phyloP scores from a whole-genome alignment of 257 asterid genomes.

The Knoxia roxburghii region DNA sequence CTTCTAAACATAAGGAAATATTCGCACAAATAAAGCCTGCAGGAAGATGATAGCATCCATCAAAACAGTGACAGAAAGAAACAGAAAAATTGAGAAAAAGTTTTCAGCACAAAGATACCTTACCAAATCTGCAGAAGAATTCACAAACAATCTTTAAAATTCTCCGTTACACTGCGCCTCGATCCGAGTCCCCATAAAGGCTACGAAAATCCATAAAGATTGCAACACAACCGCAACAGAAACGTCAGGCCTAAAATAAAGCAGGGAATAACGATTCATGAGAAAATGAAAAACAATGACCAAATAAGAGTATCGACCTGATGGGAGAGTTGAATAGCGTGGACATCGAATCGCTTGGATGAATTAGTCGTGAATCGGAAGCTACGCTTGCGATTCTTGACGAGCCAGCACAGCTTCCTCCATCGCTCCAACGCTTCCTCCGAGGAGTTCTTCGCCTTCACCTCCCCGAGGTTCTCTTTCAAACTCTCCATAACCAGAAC shows the following conservation, averaged over 20 bases:
- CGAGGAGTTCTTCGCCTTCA: slow-evolving; percentile 82
- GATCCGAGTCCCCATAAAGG: no score
- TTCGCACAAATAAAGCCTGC: slow-evolving; percentile 96
- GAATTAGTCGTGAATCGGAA: slow-evolving; percentile 83
- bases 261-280: background rate
- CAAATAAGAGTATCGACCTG: slow-evolving; percentile 50
- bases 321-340: slow-evolving; percentile 80
- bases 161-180: no score
- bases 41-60: slow-evolving; percentile 1
- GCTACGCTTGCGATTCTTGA: slow-evolving; percentile 74
- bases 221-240: no score
- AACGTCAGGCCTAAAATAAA: no score
- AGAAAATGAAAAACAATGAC: background rate
- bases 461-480: slow-evolving; percentile 58
- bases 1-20: slow-evolving; percentile 94
- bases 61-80: slow-evolving; percentile 3
- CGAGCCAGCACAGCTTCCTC: slow-evolving; percentile 82
- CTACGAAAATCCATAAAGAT: no score
- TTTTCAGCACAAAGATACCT: slow-evolving; percentile 1
- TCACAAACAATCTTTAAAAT: no score
- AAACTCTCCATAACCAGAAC: slow-evolving; percentile 46
- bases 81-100: slow-evolving; percentile 6
- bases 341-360: slow-evolving; percentile 67
- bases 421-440: slow-evolving; percentile 87
- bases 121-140: slow-evolving; percentile 99